Conservation (phyloP, 345 rosid genomes). For the Clausena lansium region DNA sequence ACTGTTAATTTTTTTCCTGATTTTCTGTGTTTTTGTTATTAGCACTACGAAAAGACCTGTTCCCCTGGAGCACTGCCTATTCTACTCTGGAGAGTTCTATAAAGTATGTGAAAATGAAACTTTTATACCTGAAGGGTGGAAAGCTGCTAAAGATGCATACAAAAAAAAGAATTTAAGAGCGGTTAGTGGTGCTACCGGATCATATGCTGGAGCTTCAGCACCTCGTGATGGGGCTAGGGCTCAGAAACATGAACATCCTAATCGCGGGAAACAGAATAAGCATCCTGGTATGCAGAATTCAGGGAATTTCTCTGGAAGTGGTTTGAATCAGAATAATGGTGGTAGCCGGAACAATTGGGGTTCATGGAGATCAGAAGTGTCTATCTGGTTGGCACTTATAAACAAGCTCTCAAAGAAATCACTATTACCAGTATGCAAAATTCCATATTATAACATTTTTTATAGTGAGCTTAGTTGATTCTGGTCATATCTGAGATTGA, state of each 20-base stretch:
- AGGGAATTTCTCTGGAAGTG: conserved; percentile 41
- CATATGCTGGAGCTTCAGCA: conserved; percentile 48
- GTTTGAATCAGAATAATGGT: conserved; percentile 46
- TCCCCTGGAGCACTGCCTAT: conserved; percentile 91
- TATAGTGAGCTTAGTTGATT: neutral
- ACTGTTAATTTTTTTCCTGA: conserved; percentile 7
- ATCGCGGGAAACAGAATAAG: conserved; percentile 68
- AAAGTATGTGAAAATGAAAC: conserved; percentile 74
- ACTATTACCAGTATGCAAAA: conserved; percentile 68
- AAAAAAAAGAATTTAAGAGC: conserved; percentile 68
- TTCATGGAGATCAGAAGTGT: conserved; percentile 72
- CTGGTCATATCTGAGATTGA: conserved; percentile 7
- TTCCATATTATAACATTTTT: neutral
- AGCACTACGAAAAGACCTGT: conserved; percentile 97
- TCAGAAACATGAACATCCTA: conserved; percentile 63
- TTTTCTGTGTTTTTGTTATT: conserved; percentile 22
- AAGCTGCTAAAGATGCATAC: conserved; percentile 69
- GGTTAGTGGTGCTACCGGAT: conserved; percentile 40
- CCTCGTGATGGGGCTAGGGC: conserved; percentile 53
- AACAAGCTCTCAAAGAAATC: conserved; percentile 83
- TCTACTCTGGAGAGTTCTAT: conserved; percentile 84
- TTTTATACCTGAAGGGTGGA: conserved; percentile 64
- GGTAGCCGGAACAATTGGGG: conserved; percentile 65
- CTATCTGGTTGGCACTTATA: conserved; percentile 77
- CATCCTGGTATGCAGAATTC: conserved; percentile 57